phyloP scores from a whole-genome alignment of 345 rosid species.

The Viola odorata region DNA sequence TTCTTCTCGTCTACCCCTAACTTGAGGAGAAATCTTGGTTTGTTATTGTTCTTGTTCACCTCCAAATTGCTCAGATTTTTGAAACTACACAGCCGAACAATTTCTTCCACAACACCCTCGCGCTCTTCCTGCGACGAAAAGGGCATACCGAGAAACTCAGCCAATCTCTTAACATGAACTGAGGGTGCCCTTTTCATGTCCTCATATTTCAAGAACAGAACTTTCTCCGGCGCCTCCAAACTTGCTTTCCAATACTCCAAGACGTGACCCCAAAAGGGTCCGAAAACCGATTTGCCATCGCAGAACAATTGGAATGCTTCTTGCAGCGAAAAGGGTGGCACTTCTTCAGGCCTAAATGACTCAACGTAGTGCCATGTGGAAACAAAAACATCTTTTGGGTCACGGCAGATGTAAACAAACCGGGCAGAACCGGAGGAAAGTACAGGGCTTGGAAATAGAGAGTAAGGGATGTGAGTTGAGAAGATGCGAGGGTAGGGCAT shows the following conservation, averaged over 20 bases:
- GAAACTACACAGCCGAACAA: constrained; percentile 1
- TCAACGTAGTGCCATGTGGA: not conserved
- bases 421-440: not conserved
- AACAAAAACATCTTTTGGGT: constrained; percentile 5
- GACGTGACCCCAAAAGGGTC: not conserved
- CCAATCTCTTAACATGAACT: not conserved
- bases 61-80: not conserved
- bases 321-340: not conserved
- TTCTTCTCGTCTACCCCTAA: too few species aligned
- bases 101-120: not conserved
- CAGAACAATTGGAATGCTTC: not conserved
- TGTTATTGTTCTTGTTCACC: not conserved
- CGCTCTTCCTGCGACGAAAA: not conserved
- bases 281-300: not conserved
- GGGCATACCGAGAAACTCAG: not conserved
- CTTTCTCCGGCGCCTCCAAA: too few species aligned
- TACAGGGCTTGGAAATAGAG: not conserved
- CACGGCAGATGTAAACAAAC: not conserved
- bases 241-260: not conserved
- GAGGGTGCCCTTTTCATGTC: not conserved
- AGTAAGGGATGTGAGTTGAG: not conserved
- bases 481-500: too few species aligned
- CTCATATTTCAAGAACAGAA: too few species aligned
- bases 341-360: not conserved
- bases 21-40: too few species aligned